These are phyloP conservation scores for Adenanthera pavonina DNA, from an alignment of 306 rosid species.

Conservation along the genomic window DNA sequence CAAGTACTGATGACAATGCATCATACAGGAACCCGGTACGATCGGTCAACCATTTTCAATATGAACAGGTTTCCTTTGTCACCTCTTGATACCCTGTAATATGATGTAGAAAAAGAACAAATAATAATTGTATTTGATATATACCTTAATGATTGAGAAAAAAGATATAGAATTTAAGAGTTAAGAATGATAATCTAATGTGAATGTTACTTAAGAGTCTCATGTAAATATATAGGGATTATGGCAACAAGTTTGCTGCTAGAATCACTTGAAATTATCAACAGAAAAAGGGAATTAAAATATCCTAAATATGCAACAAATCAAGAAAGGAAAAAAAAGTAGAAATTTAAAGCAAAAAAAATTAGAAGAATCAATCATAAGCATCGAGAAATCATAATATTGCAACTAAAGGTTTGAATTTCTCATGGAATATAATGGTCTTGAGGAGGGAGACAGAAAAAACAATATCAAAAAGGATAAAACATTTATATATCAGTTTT, in stretches of 20 bases:
- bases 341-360: too few relatives aligned
- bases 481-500: not conserved
- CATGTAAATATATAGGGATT: too few relatives aligned
- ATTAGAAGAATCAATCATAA: too few relatives aligned
- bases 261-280: too few relatives aligned
- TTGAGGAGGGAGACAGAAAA: not conserved
- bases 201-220: not conserved
- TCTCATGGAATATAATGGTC: not conserved
- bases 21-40: slow-evolving; percentile 77
- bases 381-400: too few relatives aligned
- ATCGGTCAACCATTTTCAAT: slow-evolving; percentile 84
- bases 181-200: not conserved
- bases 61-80: slow-evolving; percentile 92
- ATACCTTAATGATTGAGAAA: not conserved
- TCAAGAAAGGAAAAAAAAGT: too few relatives aligned
- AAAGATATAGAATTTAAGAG: not conserved
- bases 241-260: too few relatives aligned
- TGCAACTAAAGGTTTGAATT: not conserved
- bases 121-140: slow-evolving; percentile 3
- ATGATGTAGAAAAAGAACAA: not conserved
- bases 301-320: too few relatives aligned
- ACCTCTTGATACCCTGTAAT: slow-evolving; percentile 87
- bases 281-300: too few relatives aligned
- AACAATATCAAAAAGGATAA: too few relatives aligned
- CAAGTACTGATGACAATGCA: not conserved